Evolutionary conservation across 768 basidiomycete species (phyloP).

Genomic region (Pleurotus citrinopileatus): DNA sequence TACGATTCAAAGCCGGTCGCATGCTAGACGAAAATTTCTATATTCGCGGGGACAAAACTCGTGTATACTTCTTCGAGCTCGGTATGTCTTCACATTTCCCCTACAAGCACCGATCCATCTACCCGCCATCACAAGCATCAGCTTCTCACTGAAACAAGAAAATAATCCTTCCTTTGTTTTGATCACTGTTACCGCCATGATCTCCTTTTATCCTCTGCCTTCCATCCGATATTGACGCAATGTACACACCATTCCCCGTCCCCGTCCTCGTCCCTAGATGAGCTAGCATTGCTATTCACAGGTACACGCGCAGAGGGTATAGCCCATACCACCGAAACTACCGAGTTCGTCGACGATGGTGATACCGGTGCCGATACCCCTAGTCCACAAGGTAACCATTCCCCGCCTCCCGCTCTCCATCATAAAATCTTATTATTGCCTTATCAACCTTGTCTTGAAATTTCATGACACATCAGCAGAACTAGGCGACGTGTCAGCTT

Average conservation of each 20-base stretch:
- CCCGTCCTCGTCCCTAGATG: conserved; percentile 65
- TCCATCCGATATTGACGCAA: too few species aligned
- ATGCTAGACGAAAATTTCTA: conserved; percentile 94
- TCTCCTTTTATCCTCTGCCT: too few species aligned
- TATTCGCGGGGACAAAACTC: conserved; percentile 93
- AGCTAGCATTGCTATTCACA: conserved; percentile 78
- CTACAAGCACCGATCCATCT: neutral
- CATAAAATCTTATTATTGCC: too few species aligned
- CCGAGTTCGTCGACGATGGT: conserved; percentile 35
- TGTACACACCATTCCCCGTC: too few species aligned
- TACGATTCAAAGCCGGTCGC: conserved; percentile 86
- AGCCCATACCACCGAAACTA: conserved; percentile 25
- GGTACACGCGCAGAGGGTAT: conserved; percentile 36
- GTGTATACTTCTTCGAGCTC: conserved; percentile 95
- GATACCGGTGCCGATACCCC: conserved; percentile 17
- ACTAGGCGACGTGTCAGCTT: too few species aligned
- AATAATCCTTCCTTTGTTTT: too few species aligned
- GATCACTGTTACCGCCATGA: too few species aligned
- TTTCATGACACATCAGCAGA: too few species aligned
- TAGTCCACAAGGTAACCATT: neutral
- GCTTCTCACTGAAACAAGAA: too few species aligned
- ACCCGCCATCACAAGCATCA: too few species aligned
- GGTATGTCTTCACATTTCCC: conserved; percentile 40
- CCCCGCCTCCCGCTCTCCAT: neutral
- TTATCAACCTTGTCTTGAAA: too few species aligned